These are phyloP conservation scores for Pleodorina starrii DNA, from an alignment of 139 green algal species.

Conservation along the genomic window DNA sequence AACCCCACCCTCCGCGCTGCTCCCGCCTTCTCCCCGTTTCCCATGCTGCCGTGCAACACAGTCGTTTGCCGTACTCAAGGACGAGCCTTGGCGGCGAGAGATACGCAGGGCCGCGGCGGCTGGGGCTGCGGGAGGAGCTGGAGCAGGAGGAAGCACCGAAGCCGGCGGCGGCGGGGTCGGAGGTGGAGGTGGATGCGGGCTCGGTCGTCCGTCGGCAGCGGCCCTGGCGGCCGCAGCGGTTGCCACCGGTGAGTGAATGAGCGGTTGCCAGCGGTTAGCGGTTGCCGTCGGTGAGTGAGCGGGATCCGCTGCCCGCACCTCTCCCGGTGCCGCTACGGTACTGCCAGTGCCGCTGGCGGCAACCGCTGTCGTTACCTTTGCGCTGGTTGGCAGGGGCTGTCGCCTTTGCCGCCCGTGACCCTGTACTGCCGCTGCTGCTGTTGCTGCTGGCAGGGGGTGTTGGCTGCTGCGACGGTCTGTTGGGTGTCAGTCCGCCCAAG, in stretches of 20 bases:
- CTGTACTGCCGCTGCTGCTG: neutral
- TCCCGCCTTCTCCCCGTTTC: neutral
- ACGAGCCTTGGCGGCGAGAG: neutral
- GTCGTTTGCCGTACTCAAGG: slow-evolving; percentile 9
- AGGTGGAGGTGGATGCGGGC: too few species aligned
- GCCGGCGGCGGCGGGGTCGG: neutral
- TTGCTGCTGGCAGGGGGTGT: neutral
- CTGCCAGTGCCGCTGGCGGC: too few species aligned
- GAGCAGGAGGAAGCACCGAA: neutral
- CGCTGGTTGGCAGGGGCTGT: too few species aligned
- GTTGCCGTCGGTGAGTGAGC: neutral
- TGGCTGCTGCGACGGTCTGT: neutral
- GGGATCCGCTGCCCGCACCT: too few species aligned
- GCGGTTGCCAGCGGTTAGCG: neutral
- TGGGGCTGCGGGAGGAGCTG: neutral
- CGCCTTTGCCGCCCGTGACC: too few species aligned
- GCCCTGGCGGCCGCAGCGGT: slow-evolving; percentile 44
- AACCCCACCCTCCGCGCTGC: too few species aligned
- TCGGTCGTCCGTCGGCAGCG: neutral
- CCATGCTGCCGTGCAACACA: neutral
- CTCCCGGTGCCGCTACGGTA: too few species aligned
- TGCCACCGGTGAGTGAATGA: slow-evolving; percentile 8
- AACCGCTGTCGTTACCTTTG: too few species aligned
- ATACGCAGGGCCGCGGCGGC: neutral
- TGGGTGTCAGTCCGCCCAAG: slow-evolving; percentile 16